Percentiles rank a stretch among this genome's conserved stretches.
Evolutionary conservation across 106 monocot genomes (phyloP).

Genomic region (Allium cepa): DNA sequence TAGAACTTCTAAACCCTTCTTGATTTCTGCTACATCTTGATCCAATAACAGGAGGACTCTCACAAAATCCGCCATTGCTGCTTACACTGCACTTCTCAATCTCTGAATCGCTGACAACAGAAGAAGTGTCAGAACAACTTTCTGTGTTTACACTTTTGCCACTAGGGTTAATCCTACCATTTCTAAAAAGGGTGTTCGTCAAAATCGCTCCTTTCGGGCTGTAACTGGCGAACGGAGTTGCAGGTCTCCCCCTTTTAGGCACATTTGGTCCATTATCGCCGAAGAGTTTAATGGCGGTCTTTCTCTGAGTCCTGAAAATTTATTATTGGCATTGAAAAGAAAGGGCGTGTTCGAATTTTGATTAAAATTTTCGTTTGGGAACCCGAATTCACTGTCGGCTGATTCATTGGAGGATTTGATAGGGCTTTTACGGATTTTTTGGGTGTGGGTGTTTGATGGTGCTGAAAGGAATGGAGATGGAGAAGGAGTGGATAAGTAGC

Average conservation of each 20-base stretch:
- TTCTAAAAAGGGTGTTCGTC: background rate
- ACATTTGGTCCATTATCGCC: background rate
- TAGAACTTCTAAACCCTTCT: slow-evolving; percentile 51
- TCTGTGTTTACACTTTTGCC: background rate
- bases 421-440: too few species aligned
- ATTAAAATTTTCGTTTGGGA: slow-evolving; percentile 42
- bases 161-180: background rate
- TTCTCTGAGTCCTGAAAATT: slow-evolving; percentile 11
- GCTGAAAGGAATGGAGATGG: slow-evolving; percentile 9
- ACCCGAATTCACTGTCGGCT: slow-evolving; percentile 21
- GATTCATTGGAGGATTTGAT: too few species aligned
- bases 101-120: slow-evolving; percentile 9
- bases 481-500: slow-evolving; percentile 39
- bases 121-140: slow-evolving; percentile 13
- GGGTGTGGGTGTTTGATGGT: slow-evolving; percentile 16
- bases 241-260: slow-evolving; percentile 20
- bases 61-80: slow-evolving; percentile 40
- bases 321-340: background rate
- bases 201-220: slow-evolving; percentile 1
- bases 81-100: slow-evolving; percentile 29
- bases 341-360: slow-evolving; percentile 21
- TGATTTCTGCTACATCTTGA: slow-evolving; percentile 10
- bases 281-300: slow-evolving; percentile 6
- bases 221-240: slow-evolving; percentile 17
- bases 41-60: slow-evolving; percentile 55